Evolutionary conservation across 805 yeast genomes (phyloP), one percentile per base, ranked within the genome.

Genomic region (Hanseniaspora clermontiae): DNA sequence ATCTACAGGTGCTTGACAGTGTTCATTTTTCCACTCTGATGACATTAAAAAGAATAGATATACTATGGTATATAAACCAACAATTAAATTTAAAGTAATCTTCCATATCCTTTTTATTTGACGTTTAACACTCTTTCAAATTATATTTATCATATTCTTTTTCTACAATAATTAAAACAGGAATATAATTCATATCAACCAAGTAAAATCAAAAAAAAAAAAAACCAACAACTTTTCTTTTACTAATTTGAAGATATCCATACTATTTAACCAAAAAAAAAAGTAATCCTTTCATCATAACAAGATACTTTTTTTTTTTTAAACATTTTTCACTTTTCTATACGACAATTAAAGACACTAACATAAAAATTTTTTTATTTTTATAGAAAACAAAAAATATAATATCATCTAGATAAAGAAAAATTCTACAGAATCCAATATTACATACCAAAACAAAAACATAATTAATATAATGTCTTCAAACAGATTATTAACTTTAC

Each of bases 401-500:
- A 32, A 32, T 32, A 32, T 32, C 7, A 32, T 32, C 27, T 4
- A 24, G 31, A 32, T n/a, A 32, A 47, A 17, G n/a, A n/a, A 47
- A 12, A 14, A 27, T 27, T 20, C 14, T 27, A 27, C 7, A 10
- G 6, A 51, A 36, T 34, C 14, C 19, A 15, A 55, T 7, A 37
- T 36, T 17, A 40, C 27, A 40, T 20, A 38, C 17, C n/a, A 36
- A 12, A 48, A 19, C 42, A n/a, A 34, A 3, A 38, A 19, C 31
- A 45, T 47, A 5, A 32, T 10, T 6, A 32, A 15, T 15, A 4
- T 20, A 15, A 49, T 49, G 51, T 49, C 51, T 34, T 73, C 85
- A 15, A 69, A 79, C 63, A 81, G 97, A 74, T 96, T 97, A 38
- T 77, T 93, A 67, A 82, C 82, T 55, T 77, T 93, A 64, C 72